Evolutionary conservation across 129 eudicot species (phyloP), one percentile per base, ranked within the genome.

Genomic region (Flaveria trinervia): DNA sequence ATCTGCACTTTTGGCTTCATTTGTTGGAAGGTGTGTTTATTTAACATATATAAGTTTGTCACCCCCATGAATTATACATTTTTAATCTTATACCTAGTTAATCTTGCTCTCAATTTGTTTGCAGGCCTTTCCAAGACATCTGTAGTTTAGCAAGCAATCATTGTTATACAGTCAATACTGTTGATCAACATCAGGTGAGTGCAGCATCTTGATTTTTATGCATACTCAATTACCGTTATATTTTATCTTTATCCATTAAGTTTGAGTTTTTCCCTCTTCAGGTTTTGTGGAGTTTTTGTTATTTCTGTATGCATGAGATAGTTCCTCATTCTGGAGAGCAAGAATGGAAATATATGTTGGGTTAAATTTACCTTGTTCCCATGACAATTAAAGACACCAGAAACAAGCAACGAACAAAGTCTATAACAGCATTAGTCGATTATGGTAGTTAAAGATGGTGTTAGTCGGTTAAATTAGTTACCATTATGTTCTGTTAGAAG

Each of bases 61-160:
- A 30, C 20, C 55, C 72, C 64, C 50, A 28, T 52, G 48, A 68
- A 26, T 23, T 55, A 15, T 80, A 54, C 65, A 70, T 70, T 49
- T 45, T 70, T 46, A 61, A 44, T 52, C 36, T 26, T 70, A 44
- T 70, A 48, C 52, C 72, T 54, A 59, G 64, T 72, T 13, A 74
- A 55, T 1, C 62, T 62, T 44, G 20, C 52, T 66, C 50, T 74
- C 33, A 52, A 66, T 85, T 50, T 75, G 59, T 56, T 28, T 73
- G 62, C 89, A 94, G 99, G 87, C 92, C 92, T 67, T 91, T 91
- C 82, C 88, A 85, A 59, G 88, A 79, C 68, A 82, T 62, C 56
- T 80, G 84, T 73, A 28, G 74, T 43, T 80, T 84, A 44, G 77
- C 88, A 73, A 77, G 66, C 77, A 72, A 76, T 30, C 93, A 83